Evolutionary conservation across 2,329 filamentous ascomycete genomes (phyloP).

Genomic region (Orbilia ellipsospora): DNA sequence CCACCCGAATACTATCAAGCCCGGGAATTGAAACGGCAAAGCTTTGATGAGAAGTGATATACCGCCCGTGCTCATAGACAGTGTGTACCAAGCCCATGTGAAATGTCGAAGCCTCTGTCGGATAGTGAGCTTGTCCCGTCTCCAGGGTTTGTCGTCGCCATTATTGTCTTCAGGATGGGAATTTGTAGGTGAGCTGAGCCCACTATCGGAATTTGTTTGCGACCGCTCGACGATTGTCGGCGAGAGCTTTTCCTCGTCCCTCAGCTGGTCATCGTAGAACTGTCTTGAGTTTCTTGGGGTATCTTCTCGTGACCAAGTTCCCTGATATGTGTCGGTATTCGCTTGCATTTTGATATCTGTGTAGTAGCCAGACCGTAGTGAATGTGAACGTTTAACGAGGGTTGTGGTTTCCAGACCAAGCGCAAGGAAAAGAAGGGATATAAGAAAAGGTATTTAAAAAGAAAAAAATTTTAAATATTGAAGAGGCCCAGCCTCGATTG

Average conservation of each 20-base stretch:
- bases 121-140: slow-evolving; percentile 58
- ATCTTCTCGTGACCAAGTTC: slow-evolving; percentile 43
- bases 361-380: not conserved
- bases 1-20: slow-evolving; percentile 72
- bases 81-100: slow-evolving; percentile 79
- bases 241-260: slow-evolving; percentile 24
- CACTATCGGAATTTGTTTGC: not conserved
- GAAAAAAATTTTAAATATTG: slow-evolving; percentile 18
- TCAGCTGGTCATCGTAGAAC: slow-evolving; percentile 32
- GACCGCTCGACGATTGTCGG: not conserved
- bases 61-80: slow-evolving; percentile 79
- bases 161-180: not conserved
- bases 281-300: slow-evolving; percentile 53
- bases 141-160: slow-evolving; percentile 36
- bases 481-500: slow-evolving; percentile 46
- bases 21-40: slow-evolving; percentile 73
- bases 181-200: not conserved
- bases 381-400: slow-evolving; percentile 24
- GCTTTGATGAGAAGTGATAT: slow-evolving; percentile 73
- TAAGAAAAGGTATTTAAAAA: not conserved
- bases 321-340: slow-evolving; percentile 28
- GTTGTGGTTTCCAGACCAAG: not conserved
- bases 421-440: not conserved
- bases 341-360: slow-evolving; percentile 30
- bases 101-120: slow-evolving; percentile 69